Base-by-base conservation (phyloP, 2,329 filamentous ascomycete genomes). In the Dactylellina drechsleri region DNA sequence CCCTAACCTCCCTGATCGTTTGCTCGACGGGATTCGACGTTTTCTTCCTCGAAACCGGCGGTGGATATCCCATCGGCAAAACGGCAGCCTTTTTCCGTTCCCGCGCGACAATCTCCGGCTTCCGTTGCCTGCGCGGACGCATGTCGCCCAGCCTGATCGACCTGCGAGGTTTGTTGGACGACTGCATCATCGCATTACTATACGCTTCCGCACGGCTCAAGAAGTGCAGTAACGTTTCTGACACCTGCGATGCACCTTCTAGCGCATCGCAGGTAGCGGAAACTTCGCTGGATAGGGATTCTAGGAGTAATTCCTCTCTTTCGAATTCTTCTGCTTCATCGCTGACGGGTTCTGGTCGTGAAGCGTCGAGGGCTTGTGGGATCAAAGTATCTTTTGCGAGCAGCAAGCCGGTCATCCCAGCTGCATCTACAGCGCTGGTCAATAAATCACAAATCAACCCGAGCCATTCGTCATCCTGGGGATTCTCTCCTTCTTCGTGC, bases 11-110 rank as follows among this genome's bases (percentile, higher is more conserved):
- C 28, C 62, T 62, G 64, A 59, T 54, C 53, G 66, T 75, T 57
- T 68, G 52, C 58, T 49, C 58, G 3, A 58, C 53, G 2, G 23
- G 18, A 20, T 61, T 49, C 12, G 65, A 28, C 13, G 57, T 50
- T 15, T 90, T 64, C 23, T 49, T 75, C 41, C 45, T 64, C 5
- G 15, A 52, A 43, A 60, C 47, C 45, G 71, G 58, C 26, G 71
- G 71, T 28, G 71, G 71, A 40, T 75, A 75, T 20, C 71, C 71
- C 64, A 75, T 68, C 8, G 71, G 71, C 18, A 75, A 49, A 12
- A 75, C 71, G 15, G 71, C 71, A 6, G 71, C 71, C 64, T 75
- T 75, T 53, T 59, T 67, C 53, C 13, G 53, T 26, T 75, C 71
- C 23, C 71, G 57, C 23, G 64, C 58, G 15, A 75, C 53, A n/a